Base-by-base conservation (phyloP, 1,139 yeast genomes). In the Yarrowia galli region DNA sequence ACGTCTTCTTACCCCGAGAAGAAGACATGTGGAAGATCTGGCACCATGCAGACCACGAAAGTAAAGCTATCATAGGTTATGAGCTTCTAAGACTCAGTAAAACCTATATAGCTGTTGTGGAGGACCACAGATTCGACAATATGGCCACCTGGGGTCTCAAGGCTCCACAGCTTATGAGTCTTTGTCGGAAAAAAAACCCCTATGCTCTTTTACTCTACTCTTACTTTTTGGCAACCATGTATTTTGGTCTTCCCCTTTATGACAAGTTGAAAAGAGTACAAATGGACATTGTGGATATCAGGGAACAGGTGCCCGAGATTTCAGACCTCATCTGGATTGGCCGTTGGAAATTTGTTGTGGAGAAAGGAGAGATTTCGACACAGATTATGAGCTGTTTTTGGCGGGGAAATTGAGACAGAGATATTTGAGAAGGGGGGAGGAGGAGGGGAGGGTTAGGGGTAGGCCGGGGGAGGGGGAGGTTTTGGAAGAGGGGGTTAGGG, bases 11-110 rank as follows among this genome's bases (percentile, higher is more conserved):
- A 6, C 61, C 61, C 0, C 36, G 61, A n/a, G 61, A 54, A 40
- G 61, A 54, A 38, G 61, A 54, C 23, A 40, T 54, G 46, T 54
- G 61, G 61, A 54, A 54, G 13, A 54, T 54, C 7, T 54, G 48
- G 48, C 36, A 18, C 9, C 40, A 4, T 25, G 61, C 61, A 3
- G 61, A 54, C 23, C 0, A 10, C 1, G 48, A 54, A 2, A 22
- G 36, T 38, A 54, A 54, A 12, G 25, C 22, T 7, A n/a, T 18
- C n/a, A 40, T 54, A 7, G 61, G 61, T 1, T 54, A 40, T 13
- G 61, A 40, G 25, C 36, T 54, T 13, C 13, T 54, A 15, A 18
- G 36, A 5, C 36, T 54, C 18, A 9, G 35, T 8, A 54, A 54
- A 15, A 40, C 23, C 7, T 54, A 54, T 18, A 18, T 40, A 2